These are phyloP conservation scores for Venturia asperata DNA, from an alignment of 2,329 filamentous ascomycete genomes.

Conservation along the genomic window DNA sequence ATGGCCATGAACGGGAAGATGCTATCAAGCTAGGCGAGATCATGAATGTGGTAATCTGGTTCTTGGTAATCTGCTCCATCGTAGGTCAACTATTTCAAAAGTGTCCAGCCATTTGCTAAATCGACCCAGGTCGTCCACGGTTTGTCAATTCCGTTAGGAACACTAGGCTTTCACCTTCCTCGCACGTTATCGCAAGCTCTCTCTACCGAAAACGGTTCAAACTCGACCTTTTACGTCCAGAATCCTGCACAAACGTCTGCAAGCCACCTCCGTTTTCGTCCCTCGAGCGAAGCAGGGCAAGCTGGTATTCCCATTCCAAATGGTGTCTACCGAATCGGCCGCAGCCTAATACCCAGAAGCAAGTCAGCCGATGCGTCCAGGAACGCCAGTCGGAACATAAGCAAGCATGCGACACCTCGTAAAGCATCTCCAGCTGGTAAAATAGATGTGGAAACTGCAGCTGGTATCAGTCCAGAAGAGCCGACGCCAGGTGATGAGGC, in stretches of 20 bases:
- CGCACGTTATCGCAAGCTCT: conserved; percentile 52
- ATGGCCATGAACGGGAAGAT: conserved; percentile 57
- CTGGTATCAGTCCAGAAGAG: neutral
- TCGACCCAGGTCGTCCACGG: conserved; percentile 64
- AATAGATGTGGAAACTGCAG: neutral
- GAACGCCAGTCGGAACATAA: neutral
- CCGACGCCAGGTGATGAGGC: neutral
- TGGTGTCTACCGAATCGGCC: conserved; percentile 6
- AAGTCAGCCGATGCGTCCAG: neutral
- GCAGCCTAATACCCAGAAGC: neutral
- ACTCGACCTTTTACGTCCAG: conserved; percentile 6
- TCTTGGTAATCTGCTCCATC: conserved; percentile 73
- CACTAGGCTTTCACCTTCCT: conserved; percentile 56
- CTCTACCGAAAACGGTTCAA: conserved; percentile 2
- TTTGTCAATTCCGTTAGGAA: conserved; percentile 69
- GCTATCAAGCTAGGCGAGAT: conserved; percentile 58
- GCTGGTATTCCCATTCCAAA: conserved; percentile 1
- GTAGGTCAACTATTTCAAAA: conserved; percentile 43
- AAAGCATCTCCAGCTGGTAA: neutral
- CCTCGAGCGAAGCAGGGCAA: conserved; percentile 3
- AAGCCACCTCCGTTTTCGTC: neutral
- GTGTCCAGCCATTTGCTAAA: neutral
- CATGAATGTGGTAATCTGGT: conserved; percentile 73
- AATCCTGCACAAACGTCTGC: neutral
- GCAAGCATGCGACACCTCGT: neutral